Conservation (phyloP, 345 rosid species). For the Corchorus olitorius region DNA sequence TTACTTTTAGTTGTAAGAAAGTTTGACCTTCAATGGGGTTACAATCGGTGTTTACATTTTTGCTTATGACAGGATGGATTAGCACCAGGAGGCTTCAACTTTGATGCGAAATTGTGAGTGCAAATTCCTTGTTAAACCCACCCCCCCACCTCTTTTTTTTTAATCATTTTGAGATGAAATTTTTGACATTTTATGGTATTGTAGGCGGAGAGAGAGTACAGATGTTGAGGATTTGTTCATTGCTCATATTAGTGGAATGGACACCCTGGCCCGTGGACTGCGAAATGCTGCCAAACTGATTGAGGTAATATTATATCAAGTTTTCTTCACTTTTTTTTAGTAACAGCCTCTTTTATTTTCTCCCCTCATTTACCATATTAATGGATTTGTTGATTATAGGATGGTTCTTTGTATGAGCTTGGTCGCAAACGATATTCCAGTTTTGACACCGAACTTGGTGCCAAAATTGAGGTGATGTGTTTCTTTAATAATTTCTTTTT, state of each 20-base stretch:
- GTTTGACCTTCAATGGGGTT: neutral
- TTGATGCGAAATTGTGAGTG: slow-evolving; percentile 89
- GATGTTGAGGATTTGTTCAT: slow-evolving; percentile 94
- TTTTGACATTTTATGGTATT: slow-evolving; percentile 3
- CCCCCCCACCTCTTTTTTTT: neutral
- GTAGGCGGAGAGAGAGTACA: slow-evolving; percentile 92
- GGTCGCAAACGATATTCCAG: slow-evolving; percentile 72
- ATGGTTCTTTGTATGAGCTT: slow-evolving; percentile 67
- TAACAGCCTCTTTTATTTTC: neutral
- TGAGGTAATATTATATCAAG: slow-evolving; percentile 46
- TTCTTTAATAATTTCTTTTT: neutral
- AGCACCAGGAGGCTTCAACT: slow-evolving; percentile 97
- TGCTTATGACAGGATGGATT: slow-evolving; percentile 67
- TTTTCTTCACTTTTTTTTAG: neutral
- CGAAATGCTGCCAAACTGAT: slow-evolving; percentile 80
- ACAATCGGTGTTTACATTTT: slow-evolving; percentile 9
- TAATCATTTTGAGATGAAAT: neutral
- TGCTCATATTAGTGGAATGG: slow-evolving; percentile 90
- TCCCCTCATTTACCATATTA: neutral
- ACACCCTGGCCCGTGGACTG: slow-evolving; percentile 88
- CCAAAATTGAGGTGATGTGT: slow-evolving; percentile 55
- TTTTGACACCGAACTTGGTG: slow-evolving; percentile 72
- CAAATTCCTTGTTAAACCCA: neutral
- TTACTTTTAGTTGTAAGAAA: neutral
- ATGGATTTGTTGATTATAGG: slow-evolving; percentile 34